Evolutionary conservation across 768 basidiomycete species (phyloP).

Genomic region (Phlebiopsis gigantea): DNA sequence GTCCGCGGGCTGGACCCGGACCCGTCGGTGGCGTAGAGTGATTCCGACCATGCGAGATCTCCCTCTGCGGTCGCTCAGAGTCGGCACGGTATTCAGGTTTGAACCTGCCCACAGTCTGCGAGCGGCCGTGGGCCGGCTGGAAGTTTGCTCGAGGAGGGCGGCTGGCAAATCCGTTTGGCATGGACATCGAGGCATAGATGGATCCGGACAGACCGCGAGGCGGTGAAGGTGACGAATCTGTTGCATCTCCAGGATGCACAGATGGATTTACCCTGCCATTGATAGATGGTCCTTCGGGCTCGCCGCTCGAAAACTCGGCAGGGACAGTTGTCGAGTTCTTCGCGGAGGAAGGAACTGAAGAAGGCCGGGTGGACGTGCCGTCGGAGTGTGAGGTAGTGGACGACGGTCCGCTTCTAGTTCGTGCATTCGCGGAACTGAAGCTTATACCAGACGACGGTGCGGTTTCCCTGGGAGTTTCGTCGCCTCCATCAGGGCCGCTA

Average conservation of each 20-base stretch:
- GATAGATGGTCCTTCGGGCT: background rate
- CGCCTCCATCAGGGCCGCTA: background rate
- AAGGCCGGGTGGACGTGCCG: background rate
- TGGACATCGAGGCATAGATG: slow-evolving; percentile 46
- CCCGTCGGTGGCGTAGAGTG: slow-evolving; percentile 60
- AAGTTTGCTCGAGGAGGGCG: slow-evolving; percentile 24
- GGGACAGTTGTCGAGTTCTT: background rate
- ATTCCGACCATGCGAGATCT: slow-evolving; percentile 42
- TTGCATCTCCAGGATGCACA: slow-evolving; percentile 5
- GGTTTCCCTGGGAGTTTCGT: slow-evolving; percentile 9
- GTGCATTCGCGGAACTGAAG: background rate
- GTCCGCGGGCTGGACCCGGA: slow-evolving; percentile 28
- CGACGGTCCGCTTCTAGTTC: background rate
- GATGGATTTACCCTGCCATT: background rate
- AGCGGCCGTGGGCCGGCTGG: slow-evolving; percentile 42
- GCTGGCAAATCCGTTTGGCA: slow-evolving; percentile 30
- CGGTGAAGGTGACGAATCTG: slow-evolving; percentile 23
- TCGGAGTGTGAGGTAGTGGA: background rate
- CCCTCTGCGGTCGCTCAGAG: slow-evolving; percentile 39
- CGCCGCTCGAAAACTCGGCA: background rate
- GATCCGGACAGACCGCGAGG: slow-evolving; percentile 40
- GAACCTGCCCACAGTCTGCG: slow-evolving; percentile 51
- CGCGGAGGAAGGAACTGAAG: background rate
- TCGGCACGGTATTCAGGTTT: slow-evolving; percentile 33
- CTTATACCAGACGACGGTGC: background rate